Evolutionary conservation across 768 basidiomycete genomes (phyloP), one percentile per base, ranked within the genome.

Genomic region (Cystofilobasidium capitatum): DNA sequence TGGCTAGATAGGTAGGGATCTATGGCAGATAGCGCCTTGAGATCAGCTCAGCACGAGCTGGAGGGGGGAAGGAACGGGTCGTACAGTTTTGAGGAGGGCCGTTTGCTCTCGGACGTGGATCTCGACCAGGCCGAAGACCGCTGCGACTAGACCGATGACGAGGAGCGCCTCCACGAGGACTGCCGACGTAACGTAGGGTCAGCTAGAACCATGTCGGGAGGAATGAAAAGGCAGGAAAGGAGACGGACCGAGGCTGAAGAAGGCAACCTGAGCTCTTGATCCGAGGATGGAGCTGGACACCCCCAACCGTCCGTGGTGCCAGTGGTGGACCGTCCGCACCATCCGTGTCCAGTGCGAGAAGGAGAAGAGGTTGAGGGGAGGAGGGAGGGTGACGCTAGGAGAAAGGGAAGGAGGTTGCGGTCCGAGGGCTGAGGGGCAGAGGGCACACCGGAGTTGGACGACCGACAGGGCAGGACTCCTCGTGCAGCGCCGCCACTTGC

Each of bases 121-220:
- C 62, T 64, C 62, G 8, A 64, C 62, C 1, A 64, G 51, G 10
- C 62, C 62, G 17, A 64, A 64, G 12, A 55, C 49, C 4, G 49
- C 12, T 3, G 49, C 49, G 3, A 64, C 62, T 26, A 64, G 20
- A 12, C 35, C 47, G 3, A 39, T 37, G 0, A 64, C 51, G n/a
- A 64, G 35, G 7, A 64, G 45, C 12, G 35, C 51, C 22, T 64
- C 49, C 12, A 51, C 14, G 20, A 36, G 26, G 3, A 64, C 62
- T 64, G n/a, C n/a, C n/a, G n/a, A n/a, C n/a, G n/a, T n/a, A n/a
- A n/a, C n/a, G n/a, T n/a, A n/a, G n/a, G n/a, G 49, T 17, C 24
- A 14, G 17, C 16, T 6, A 6, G 31, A 1, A 22, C 1, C 33
- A 49, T 36, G 33, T 36, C 31, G 16, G 24, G 35, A 37, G 3